Conservation (phyloP, 2,329 filamentous ascomycete genomes). For the Anthostomella pinea region DNA sequence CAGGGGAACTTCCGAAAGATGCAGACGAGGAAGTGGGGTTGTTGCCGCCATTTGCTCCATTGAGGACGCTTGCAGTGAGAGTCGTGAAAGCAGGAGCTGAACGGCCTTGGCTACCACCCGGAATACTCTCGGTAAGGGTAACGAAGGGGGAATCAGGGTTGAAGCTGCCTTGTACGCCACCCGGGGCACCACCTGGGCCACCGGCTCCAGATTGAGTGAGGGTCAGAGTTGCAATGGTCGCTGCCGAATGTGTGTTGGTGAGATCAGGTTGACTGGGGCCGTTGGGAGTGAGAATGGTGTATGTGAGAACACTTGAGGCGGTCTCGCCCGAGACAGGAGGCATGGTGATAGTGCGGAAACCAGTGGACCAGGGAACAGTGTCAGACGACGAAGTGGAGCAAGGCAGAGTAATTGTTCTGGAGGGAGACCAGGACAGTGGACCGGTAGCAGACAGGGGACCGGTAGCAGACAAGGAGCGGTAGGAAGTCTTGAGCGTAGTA, state of each 20-base stretch:
- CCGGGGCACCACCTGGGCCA: slow-evolving; percentile 10
- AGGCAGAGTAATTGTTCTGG: slow-evolving; percentile 16
- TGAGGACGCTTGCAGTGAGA: too few relatives aligned
- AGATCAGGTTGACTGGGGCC: slow-evolving; percentile 5
- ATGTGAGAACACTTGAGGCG: slow-evolving; percentile 20
- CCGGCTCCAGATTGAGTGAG: slow-evolving; percentile 10
- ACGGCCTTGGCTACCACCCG: slow-evolving; percentile 2
- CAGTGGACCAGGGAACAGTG: slow-evolving; percentile 26
- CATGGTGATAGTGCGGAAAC: slow-evolving; percentile 27
- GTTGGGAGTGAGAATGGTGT: slow-evolving; percentile 25
- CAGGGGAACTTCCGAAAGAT: slow-evolving; percentile 9
- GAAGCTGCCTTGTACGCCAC: slow-evolving; percentile 6
- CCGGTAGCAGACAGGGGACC: slow-evolving; percentile 17
- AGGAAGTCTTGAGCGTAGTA: too few relatives aligned
- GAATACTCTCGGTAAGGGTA: slow-evolving; percentile 11
- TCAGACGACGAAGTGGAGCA: slow-evolving; percentile 14
- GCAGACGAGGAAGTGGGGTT: slow-evolving; percentile 7
- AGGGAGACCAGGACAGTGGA: slow-evolving; percentile 20
- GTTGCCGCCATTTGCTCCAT: slow-evolving; percentile 6
- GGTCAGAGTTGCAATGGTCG: slow-evolving; percentile 11
- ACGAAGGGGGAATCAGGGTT: slow-evolving; percentile 1
- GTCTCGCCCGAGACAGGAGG: slow-evolving; percentile 20
- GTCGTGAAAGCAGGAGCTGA: slow-evolving; percentile 3
- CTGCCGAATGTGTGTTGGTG: slow-evolving; percentile 2
- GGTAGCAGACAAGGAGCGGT: too few relatives aligned